phyloP scores from a whole-genome alignment of 148 eudicot species.

The Salicornia ramosissima region DNA sequence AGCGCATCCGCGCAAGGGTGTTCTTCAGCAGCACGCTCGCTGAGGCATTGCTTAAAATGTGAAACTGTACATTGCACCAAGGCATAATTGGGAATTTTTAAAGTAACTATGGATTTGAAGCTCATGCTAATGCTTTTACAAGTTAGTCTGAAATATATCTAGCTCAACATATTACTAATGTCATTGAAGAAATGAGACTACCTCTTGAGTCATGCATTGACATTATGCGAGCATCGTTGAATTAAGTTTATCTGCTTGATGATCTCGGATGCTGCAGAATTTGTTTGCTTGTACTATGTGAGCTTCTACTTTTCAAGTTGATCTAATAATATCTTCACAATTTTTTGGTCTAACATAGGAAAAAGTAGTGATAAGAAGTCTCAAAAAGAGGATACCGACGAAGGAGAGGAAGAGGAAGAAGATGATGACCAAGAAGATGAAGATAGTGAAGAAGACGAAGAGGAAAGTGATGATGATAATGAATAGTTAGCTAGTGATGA shows the following conservation, averaged over 20 bases:
- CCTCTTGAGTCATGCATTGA: not conserved
- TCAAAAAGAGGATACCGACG: conserved; percentile 8
- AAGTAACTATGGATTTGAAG: no score
- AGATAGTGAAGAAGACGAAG: not conserved
- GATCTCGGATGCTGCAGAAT: not conserved
- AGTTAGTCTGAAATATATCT: no score
- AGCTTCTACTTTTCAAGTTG: not conserved
- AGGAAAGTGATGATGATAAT: conserved; percentile 10
- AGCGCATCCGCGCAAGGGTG: no score
- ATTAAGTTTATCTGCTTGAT: not conserved
- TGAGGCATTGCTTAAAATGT: not conserved
- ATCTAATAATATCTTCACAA: not conserved
- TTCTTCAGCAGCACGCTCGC: not conserved
- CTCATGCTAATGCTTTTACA: no score
- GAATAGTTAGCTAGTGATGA: not conserved
- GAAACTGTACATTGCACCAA: not conserved
- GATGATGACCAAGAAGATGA: conserved; percentile 3
- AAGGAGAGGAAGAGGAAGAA: conserved; percentile 12
- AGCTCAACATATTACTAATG: no score
- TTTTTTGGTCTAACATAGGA: conserved; percentile 15
- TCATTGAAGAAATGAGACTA: no score
- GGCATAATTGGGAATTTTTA: no score
- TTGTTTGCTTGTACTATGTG: not conserved
- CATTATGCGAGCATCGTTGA: not conserved
- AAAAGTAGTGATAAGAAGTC: conserved; percentile 4